phyloP scores from a whole-genome alignment of 805 yeast genomes.

The Maudiozyma serrabonitensis region DNA sequence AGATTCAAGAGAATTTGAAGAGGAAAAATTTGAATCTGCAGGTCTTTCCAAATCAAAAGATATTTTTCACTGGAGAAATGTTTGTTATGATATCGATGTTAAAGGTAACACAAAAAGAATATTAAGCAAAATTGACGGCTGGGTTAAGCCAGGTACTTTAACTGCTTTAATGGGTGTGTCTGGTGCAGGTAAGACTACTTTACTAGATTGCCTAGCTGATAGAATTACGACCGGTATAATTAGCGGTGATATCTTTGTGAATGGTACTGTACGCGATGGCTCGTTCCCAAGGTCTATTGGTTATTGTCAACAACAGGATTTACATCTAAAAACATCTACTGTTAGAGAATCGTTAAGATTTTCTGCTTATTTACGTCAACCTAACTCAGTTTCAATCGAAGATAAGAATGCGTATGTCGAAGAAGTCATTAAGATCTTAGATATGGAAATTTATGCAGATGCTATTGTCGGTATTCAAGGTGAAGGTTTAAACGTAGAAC shows the following conservation, averaged over 20 bases:
- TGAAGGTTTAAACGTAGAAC: constrained; percentile 52
- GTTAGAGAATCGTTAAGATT: constrained; percentile 67
- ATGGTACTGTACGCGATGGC: constrained; percentile 48
- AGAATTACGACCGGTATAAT: constrained; percentile 63
- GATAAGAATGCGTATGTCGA: constrained; percentile 63
- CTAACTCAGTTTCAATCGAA: constrained; percentile 36
- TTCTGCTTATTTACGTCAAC: constrained; percentile 61
- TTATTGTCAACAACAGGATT: constrained; percentile 70
- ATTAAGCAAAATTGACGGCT: constrained; percentile 60
- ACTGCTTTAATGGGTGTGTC: constrained; percentile 74
- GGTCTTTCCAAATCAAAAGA: constrained; percentile 31
- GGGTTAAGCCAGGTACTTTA: constrained; percentile 76
- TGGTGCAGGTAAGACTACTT: constrained; percentile 79
- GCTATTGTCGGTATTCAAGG: constrained; percentile 65
- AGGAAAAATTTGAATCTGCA: constrained; percentile 2
- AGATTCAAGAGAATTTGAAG: constrained; percentile 13
- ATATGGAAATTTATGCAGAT: constrained; percentile 54
- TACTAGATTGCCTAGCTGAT: constrained; percentile 60
- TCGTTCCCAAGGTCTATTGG: constrained; percentile 58
- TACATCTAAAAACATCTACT: constrained; percentile 55
- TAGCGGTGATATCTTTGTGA: constrained; percentile 56
- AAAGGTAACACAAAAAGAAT: constrained; percentile 52
- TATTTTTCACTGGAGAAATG: constrained; percentile 70
- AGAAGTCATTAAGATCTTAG: constrained; percentile 48
- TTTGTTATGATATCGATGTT: constrained; percentile 58